phyloP scores from a whole-genome alignment of 1,139 yeast genomes.

The Sugiyamaella neomexicana region DNA sequence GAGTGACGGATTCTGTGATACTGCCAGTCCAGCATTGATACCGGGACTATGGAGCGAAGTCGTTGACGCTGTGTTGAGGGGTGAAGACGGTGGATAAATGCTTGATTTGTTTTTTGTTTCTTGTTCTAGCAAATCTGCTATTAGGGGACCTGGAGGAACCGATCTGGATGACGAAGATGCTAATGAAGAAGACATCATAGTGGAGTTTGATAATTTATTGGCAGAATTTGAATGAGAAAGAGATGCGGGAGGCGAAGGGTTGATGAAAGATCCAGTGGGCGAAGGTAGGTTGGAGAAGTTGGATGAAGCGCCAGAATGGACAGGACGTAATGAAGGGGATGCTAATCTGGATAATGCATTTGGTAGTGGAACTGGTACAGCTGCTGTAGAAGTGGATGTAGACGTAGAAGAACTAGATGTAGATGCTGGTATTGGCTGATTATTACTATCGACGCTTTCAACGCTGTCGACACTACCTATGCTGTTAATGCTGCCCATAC shows the following conservation, averaged over 20 bases:
- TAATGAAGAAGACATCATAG: neutral
- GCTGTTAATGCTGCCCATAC: neutral
- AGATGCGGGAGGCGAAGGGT: neutral
- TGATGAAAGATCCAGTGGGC: conserved; percentile 5
- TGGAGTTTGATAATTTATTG: neutral
- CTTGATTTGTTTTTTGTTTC: neutral
- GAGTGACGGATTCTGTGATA: conserved; percentile 4
- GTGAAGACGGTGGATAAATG: neutral
- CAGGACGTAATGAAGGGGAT: conserved; percentile 3
- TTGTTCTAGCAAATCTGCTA: neutral
- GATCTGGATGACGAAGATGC: neutral
- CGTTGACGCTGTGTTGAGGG: neutral
- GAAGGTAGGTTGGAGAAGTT: conserved; percentile 1
- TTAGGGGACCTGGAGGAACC: conserved; percentile 1
- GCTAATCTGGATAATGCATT: conserved; percentile 1
- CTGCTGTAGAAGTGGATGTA: neutral
- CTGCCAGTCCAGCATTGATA: conserved; percentile 9
- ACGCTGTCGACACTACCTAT: neutral
- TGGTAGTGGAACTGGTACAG: conserved; percentile 7
- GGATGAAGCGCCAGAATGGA: conserved; percentile 13
- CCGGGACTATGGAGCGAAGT: conserved; percentile 7
- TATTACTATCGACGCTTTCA: neutral
- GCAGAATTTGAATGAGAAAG: neutral
- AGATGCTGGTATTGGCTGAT: neutral
- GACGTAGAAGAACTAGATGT: neutral